Evolutionary conservation across 495 filamentous ascomycete species (phyloP), one percentile per base, ranked within the genome.

Genomic region (Wilcoxina mikolae): DNA sequence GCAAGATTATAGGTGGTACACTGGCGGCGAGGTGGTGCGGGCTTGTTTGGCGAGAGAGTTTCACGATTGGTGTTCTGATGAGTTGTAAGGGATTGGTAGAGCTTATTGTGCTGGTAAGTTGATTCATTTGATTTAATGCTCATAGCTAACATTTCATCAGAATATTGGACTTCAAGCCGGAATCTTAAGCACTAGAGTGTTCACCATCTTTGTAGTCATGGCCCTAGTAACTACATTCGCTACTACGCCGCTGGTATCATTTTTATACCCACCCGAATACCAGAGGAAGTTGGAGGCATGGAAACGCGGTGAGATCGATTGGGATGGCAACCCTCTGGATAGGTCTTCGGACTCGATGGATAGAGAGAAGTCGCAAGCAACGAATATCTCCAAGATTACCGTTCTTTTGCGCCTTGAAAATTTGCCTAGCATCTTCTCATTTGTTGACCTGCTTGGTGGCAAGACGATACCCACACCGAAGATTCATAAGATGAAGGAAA

Each of bases 121-220:
- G n/a, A n/a, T 28, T 53, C 41, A 23, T 43, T 26, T 42, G 25
- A 7, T 15, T 47, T 54, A 31, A 12, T 28, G 15, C 26, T 20
- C 11, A 28, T 33, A 31, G 31, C 46, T 53, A 33, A 46, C 53
- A 7, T 43, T 22, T 28, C 28, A 17, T 1, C 54, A 93, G 85
- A 98, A 98, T 60, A 94, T 98, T 62, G 91, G 91, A 23, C 75
- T 91, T 15, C 84, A 94, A 76, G 91, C 91, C 22, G 81, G 81
- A 48, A 95, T 98, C 57, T 70, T 98, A 26, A 90, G 84, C 47
- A 75, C 76, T 23, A 77, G 80, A 25, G 95, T 91, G 0, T 98
- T 98, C 66, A 98, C 89, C 28, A 95, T 98, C 54, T 98, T 98
- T 52, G 91, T 98, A n/a, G 85, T 95, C 57, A 95, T 96, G 78